Percentiles rank a stretch among this genome's conserved stretches.
Conservation (phyloP, 2,329 filamentous ascomycete species). For the Diaporthe longicolla region DNA sequence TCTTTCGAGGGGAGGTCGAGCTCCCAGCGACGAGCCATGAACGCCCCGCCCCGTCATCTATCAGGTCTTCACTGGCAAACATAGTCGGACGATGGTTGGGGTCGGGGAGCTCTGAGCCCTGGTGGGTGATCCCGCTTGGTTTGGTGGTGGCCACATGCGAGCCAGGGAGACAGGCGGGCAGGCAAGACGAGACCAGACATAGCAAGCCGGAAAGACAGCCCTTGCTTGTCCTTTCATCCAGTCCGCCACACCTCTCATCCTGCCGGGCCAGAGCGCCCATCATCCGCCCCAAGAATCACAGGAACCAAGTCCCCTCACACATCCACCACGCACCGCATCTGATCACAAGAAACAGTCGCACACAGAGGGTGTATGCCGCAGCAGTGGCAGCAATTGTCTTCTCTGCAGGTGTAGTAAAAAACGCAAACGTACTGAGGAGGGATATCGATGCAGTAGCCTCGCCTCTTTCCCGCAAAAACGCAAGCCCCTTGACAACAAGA, state of each 20-base stretch:
- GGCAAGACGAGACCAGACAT: background rate
- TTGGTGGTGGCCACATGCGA: background rate
- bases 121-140: background rate
- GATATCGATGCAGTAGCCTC: slow-evolving; percentile 30
- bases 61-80: background rate
- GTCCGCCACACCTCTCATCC: background rate
- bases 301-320: background rate
- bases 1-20: background rate
- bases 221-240: background rate
- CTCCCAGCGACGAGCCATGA: background rate
- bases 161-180: background rate
- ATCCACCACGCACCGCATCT: too few species aligned
- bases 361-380: background rate
- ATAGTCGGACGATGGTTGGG: background rate
- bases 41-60: background rate
- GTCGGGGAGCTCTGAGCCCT: too few species aligned
- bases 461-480: background rate
- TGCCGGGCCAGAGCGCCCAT: background rate
- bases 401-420: background rate
- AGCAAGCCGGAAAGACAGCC: background rate
- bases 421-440: slow-evolving; percentile 19
- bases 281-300: too few species aligned
- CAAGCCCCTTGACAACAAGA: background rate
- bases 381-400: background rate
- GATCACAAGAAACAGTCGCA: background rate